These are phyloP conservation scores for Macaranga tanarius DNA, from an alignment of 441 rosid genomes.

Conservation along the genomic window DNA sequence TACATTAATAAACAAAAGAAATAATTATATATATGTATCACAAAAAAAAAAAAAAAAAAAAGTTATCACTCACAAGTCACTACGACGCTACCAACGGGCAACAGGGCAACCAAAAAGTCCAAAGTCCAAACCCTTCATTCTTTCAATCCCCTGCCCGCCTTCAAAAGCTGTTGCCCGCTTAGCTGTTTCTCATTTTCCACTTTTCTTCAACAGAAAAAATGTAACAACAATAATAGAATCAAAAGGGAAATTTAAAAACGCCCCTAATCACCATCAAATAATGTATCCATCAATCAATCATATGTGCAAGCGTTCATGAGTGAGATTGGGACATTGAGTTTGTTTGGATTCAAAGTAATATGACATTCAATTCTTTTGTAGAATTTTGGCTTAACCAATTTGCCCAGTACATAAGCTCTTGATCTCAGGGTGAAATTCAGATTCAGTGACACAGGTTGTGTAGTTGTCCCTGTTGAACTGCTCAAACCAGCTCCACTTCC, in stretches of 20 bases:
- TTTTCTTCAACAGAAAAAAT: conserved; percentile 17
- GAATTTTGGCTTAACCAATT: conserved; percentile 83
- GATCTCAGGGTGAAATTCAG: conserved; percentile 64
- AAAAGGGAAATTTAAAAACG: neutral
- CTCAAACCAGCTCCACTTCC: conserved; percentile 76
- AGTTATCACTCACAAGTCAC: conserved; percentile 26
- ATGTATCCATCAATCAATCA: conserved; percentile 26
- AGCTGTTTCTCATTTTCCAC: conserved; percentile 44
- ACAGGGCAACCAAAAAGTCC: conserved; percentile 38
- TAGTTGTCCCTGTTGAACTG: conserved; percentile 43
- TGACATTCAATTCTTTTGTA: conserved; percentile 62
- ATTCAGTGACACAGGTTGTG: conserved; percentile 56
- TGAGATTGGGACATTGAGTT: conserved; percentile 52
- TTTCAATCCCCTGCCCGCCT: conserved; percentile 22
- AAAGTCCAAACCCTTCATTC: conserved; percentile 29
- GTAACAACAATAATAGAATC: neutral
- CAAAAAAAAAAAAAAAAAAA: neutral
- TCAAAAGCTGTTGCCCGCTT: conserved; percentile 49
- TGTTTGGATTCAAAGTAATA: conserved; percentile 58
- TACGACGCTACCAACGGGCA: too few species aligned
- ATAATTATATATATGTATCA: neutral
- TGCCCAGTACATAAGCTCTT: conserved; percentile 79
- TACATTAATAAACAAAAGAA: conserved; percentile 9
- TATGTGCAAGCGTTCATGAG: conserved; percentile 74
- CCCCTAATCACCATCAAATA: neutral